These are phyloP conservation scores for Piromyces finnis DNA, from an alignment of 192 early-diverging fungal genomes.

Conservation along the genomic window DNA sequence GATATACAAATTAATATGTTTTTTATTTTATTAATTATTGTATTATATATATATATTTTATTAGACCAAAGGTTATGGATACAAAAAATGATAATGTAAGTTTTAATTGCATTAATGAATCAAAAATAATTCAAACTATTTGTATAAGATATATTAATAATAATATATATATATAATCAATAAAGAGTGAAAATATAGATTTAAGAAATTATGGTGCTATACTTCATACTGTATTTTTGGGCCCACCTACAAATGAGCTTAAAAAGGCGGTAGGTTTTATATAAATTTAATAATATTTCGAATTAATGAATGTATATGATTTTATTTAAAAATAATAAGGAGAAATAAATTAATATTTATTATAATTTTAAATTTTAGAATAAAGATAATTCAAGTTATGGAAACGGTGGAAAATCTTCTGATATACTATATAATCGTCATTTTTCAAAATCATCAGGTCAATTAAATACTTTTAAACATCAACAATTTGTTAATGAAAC, in stretches of 20 bases:
- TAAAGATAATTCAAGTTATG: neutral
- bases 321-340: too few relatives aligned
- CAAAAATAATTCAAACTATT: too few relatives aligned
- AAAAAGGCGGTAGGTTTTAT: neutral
- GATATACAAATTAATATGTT: too few relatives aligned
- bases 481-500: neutral
- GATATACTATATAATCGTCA: neutral
- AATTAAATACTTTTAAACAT: neutral
- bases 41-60: too few relatives aligned
- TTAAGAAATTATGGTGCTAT: slow-evolving; percentile 21
- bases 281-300: too few relatives aligned
- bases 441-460: neutral
- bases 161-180: neutral
- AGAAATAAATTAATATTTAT: too few relatives aligned
- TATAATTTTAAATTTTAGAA: neutral
- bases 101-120: too few relatives aligned
- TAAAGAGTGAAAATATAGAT: neutral
- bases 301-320: too few relatives aligned
- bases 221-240: slow-evolving; percentile 51
- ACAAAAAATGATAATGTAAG: neutral
- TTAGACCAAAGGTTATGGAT: neutral
- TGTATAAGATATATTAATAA: too few relatives aligned
- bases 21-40: too few relatives aligned
- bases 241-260: slow-evolving; percentile 13
- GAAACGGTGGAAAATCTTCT: neutral